Evolutionary conservation across 495 filamentous ascomycete species (phyloP), one percentile per base, ranked within the genome.

Genomic region (Alectoria sarmentosa): DNA sequence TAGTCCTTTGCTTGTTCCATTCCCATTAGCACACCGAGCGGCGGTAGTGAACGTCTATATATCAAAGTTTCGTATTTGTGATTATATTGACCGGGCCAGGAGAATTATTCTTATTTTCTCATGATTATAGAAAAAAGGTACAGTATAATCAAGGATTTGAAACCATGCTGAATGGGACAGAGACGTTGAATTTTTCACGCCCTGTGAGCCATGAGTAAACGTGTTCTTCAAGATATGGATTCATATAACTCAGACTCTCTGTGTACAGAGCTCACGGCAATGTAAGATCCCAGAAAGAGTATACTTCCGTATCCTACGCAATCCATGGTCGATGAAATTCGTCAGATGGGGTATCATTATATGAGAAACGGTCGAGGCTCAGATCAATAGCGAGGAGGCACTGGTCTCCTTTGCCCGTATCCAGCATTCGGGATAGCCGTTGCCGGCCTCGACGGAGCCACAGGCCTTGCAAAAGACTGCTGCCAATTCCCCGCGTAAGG

Each of bases 381-480:
- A 55, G 30, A 34, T 48, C 30, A 64, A 28, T 57, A 60, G 28
- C 41, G 39, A 14, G 55, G 62, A 41, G 62, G 62, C 58, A 64
- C 30, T 19, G 57, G 66, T 60, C 52, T 60, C 52, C 66, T 60
- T 28, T 61, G 62, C 38, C 48, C 56, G 15, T 36, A 48, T 39
- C 54, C 39, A 28, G 37, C 30, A 36, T 15, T 32, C 8, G 66
- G 66, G 34, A 54, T 65, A 38, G 69, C 62, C 11, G 67, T 71
- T 23, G 67, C 69, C 11, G 69, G 52, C 61, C 69, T 65, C 32
- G 57, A 26, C 8, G 65, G 67, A 36, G 30, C 30, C 48, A 69
- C 56, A 9, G 64, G 58, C 19, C 23, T 41, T 23, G 62, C 11
- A 46, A 49, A 52, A 38, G 66, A 23, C 38, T 63, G 61, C 23